Base-by-base conservation (phyloP, 345 rosid genomes). In the Mangifera indica region DNA sequence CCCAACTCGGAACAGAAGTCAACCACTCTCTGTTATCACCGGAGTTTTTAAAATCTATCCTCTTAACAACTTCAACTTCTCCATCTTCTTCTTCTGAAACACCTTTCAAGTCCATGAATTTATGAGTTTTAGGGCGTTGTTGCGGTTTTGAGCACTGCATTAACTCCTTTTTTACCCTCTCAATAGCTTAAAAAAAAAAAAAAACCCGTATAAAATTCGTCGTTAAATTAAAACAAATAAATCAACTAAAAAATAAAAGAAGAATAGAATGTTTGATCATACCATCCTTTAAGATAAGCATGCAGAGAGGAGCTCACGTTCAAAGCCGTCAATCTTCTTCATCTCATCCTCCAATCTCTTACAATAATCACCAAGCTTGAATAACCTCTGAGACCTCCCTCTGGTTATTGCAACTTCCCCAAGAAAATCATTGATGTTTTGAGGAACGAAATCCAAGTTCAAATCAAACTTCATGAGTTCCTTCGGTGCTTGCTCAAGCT, bases 301-400 rank as follows among this genome's bases (percentile, higher is more conserved):
- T 85, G 86, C 91, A 85, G 3, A 87, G 77, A 78, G 98, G 97
- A 91, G 91, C 59, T 93, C 95, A 7, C 95, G 85, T 77, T 87
- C 84, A 69, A 93, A 91, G 68, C 81, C 91, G 52, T 80, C 89
- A 46, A 93, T 88, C 78, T 93, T 93, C 67, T 74, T 80, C 85
- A 72, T 76, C 81, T 93, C 98, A 18, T 85, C 88, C 74, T 89
- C 89, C 63, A 93, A 81, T 74, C 79, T 83, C 0, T 70, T 70
- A 63, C 88, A 76, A 67, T 72, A 93, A 51, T 82, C 85, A 67
- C 81, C 80, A 44, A 90, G 84, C 72, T 74, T 88, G 0, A 86
- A 75, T 44, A 81, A 37, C 62, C 73, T 90, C 49, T 72, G 78
- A 67, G 75, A 60, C 48, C 77, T 60, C 42, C 81, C 86, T 64